Base-by-base conservation (phyloP, 1,139 yeast species). In the Sugiyamaella xylanicola region DNA sequence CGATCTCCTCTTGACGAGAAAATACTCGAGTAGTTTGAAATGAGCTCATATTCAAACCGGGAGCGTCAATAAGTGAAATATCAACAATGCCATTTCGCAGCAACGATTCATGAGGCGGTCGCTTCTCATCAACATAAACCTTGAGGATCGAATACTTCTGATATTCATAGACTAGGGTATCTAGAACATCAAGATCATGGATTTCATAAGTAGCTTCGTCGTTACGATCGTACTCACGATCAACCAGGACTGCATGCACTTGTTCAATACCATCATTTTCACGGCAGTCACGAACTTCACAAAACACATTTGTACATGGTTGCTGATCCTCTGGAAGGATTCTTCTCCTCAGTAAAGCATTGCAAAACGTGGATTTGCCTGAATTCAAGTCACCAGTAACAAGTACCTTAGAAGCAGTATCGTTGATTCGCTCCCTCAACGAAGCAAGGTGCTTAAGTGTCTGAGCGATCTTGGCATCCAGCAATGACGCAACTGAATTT, bases 321-420 rank as follows among this genome's bases (percentile, higher is more conserved):
- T 95, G 96, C 68, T 95, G 99, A 71, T 95, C 99, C 65, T 88
- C 96, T 0, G 99, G 99, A 50, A 93, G 75, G 1, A 95, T 73
- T 54, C 83, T 82, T 59, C 95, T 80, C 62, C 95, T 78, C 60
- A 95, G 74, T 49, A 95, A 75, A 0, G 97, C 95, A 68, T 95
- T 95, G 72, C 99, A 95, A 65, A 95, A 90, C 0, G 97, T 88
- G 0, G 97, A 90, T 68, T 95, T 95, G 3, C 99, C 99, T 0
- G 99, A 88, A 70, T 95, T 95, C 64, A 95, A 80, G 71, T 95
- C 99, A 48, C 99, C 99, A 1, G 99, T 95, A 39, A 95, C 92
- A 64, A 95, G 84, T 1, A 95, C 98, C 66, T 92, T 93, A 1
- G 98, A 92, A 0, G 95, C 81, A 0, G 95, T 90, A 65, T 95